Base-by-base conservation (phyloP, 2,329 filamentous ascomycete genomes). In the Sarocladiaceae sp. region DNA sequence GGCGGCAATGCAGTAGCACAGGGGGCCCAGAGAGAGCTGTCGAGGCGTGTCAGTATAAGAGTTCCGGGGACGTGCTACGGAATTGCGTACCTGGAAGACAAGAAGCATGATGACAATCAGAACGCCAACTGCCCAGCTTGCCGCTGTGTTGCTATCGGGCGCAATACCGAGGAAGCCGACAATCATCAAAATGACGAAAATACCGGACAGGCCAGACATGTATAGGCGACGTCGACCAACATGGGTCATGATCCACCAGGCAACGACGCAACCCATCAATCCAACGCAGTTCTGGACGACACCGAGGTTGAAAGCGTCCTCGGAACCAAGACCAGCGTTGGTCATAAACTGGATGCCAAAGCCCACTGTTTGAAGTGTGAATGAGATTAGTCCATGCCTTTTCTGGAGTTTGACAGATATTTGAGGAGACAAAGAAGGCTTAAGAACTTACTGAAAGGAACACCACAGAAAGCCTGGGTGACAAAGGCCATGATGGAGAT, bases 201-300 rank as follows among this genome's bases (percentile, higher is more conserved):
- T 65, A 44, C 65, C 57, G 0, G 55, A 49, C 45, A 68, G 44
- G 0, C 67, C 67, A 3, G 48, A 49, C 56, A 68, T 64, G 31
- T 69, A 69, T 6, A 70, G 58, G 0, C 65, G 67, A 2, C 59
- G 58, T 6, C 67, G 54, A 2, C 67, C 67, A 16, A 68, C 33
- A 20, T 64, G 58, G 3, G 62, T 61, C 48, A 68, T 64, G 3
- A 69, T 52, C 11, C 64, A 49, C 65, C 64, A 69, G 44, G 60
- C 67, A 19, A 65, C 58, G 4, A 67, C 52, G 1, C 62, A 63
- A 1, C 61, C 64, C 6, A 65, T 55, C 19, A 64, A 63, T 48
- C 65, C 67, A 51, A 64, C 66, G 6, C 59, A 63, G 6, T 62
- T 67, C 15, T 60, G 58, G 6, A 59, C 62, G 33, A 68, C 64